These are phyloP conservation scores for Aureobasidium zeae DNA, from an alignment of 2,329 filamentous ascomycete species.

Conservation along the genomic window DNA sequence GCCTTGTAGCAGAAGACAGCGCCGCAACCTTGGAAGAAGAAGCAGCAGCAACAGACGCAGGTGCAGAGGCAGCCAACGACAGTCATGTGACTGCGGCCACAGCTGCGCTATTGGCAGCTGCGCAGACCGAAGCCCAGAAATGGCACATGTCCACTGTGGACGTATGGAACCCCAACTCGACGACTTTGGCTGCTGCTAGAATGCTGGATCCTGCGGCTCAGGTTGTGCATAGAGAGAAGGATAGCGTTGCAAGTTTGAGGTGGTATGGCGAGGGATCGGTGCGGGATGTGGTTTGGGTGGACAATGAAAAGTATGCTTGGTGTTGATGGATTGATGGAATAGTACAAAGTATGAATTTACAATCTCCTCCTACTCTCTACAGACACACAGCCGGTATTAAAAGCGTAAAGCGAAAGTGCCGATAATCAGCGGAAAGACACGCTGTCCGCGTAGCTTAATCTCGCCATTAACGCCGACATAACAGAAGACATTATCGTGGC, in stretches of 20 bases:
- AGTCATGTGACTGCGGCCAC: constrained; percentile 42
- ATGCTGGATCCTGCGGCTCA: constrained; percentile 40
- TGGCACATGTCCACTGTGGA: constrained; percentile 65
- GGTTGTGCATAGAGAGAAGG: constrained; percentile 49
- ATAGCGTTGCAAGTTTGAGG: constrained; percentile 62
- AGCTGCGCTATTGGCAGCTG: constrained; percentile 54
- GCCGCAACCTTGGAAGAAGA: constrained; percentile 20
- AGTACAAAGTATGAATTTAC: not conserved
- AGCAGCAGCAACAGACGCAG: constrained; percentile 21
- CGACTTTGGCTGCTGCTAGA: constrained; percentile 34
- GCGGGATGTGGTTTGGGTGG: constrained; percentile 58
- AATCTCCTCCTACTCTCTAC: no score
- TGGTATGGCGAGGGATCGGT: constrained; percentile 53
- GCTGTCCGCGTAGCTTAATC: no score
- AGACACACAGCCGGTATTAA: no score
- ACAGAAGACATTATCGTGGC: no score
- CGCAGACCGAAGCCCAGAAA: constrained; percentile 58
- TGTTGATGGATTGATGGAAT: constrained; percentile 45
- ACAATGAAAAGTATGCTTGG: constrained; percentile 72
- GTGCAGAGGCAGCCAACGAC: constrained; percentile 17
- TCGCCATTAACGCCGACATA: no score
- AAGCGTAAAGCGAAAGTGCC: no score
- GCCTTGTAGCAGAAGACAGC: constrained; percentile 55
- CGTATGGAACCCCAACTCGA: constrained; percentile 70
- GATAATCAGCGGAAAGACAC: no score